Percentiles rank a stretch among this genome's conserved stretches.
These are phyloP conservation scores for Metschnikowia proteae DNA, from an alignment of 805 yeast species.

Conservation along the genomic window DNA sequence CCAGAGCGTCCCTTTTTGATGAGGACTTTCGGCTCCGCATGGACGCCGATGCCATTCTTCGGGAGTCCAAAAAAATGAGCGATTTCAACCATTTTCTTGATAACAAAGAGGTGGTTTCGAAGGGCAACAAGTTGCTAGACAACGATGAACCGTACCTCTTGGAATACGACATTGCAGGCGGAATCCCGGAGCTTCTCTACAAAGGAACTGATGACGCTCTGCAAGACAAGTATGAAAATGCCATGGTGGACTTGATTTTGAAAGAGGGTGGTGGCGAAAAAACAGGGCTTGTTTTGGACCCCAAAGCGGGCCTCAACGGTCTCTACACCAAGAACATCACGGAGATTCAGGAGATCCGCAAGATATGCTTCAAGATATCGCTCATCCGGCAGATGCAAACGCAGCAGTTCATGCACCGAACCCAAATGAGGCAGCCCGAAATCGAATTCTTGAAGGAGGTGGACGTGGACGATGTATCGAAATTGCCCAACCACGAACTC, in stretches of 20 bases:
- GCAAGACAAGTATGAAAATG: constrained; percentile 37
- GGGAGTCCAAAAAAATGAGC: constrained; percentile 67
- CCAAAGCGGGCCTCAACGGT: constrained; percentile 55
- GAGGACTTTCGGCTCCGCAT: constrained; percentile 53
- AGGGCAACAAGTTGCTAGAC: constrained; percentile 45
- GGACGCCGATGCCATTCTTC: constrained; percentile 64
- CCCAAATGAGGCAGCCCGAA: constrained; percentile 69
- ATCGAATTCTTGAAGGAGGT: constrained; percentile 56
- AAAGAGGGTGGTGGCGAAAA: constrained; percentile 19
- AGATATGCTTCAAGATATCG: constrained; percentile 82
- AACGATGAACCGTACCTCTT: constrained; percentile 61
- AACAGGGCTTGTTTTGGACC: constrained; percentile 31
- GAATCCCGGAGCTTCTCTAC: constrained; percentile 63
- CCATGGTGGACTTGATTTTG: constrained; percentile 33
- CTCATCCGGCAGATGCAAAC: constrained; percentile 88
- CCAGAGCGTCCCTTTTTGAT: constrained; percentile 62
- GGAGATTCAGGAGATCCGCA: constrained; percentile 84
- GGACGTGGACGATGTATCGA: constrained; percentile 82
- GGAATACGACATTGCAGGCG: constrained; percentile 83
- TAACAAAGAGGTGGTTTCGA: constrained; percentile 38
- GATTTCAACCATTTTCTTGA: constrained; percentile 47
- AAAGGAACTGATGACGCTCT: constrained; percentile 46
- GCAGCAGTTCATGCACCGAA: constrained; percentile 67
- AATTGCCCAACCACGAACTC: constrained; percentile 64
- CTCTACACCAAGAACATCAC: constrained; percentile 62